These are phyloP conservation scores for Calonectria montana DNA, from an alignment of 2,329 filamentous ascomycete genomes.

Conservation along the genomic window DNA sequence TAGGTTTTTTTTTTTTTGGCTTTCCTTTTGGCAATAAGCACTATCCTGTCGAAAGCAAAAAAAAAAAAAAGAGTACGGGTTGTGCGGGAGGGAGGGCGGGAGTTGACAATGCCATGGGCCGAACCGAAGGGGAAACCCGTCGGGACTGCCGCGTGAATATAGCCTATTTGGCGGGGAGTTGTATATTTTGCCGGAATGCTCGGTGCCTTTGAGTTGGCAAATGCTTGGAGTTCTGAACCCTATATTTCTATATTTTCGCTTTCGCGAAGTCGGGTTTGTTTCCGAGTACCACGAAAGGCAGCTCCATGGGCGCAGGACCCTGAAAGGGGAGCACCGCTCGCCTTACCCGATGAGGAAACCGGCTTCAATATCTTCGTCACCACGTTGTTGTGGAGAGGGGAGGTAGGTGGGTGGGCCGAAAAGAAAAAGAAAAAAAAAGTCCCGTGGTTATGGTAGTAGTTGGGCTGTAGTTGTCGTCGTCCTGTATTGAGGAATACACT, in stretches of 20 bases:
- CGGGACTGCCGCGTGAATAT: neutral
- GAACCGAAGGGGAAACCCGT: neutral
- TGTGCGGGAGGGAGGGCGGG: neutral
- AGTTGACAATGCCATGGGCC: neutral
- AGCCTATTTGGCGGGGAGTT: neutral
- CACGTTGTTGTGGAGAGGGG: neutral
- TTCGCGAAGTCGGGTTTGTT: neutral
- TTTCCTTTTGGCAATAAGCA: neutral
- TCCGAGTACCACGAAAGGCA: neutral
- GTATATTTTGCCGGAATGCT: neutral
- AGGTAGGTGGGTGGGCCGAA: neutral
- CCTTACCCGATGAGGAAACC: neutral
- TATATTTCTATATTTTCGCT: slow-evolving; percentile 2
- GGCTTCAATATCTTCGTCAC: neutral
- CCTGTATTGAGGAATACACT: neutral
- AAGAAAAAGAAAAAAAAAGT: neutral
- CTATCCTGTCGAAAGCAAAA: neutral
- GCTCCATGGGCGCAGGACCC: neutral
- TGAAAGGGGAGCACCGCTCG: neutral
- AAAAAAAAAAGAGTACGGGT: neutral
- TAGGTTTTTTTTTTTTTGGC: neutral
- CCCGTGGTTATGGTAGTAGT: neutral
- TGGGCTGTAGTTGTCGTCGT: neutral
- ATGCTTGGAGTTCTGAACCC: neutral
- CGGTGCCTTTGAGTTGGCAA: neutral